These are phyloP conservation scores for Darksidea phi DNA, from an alignment of 495 filamentous ascomycete species.

Conservation along the genomic window DNA sequence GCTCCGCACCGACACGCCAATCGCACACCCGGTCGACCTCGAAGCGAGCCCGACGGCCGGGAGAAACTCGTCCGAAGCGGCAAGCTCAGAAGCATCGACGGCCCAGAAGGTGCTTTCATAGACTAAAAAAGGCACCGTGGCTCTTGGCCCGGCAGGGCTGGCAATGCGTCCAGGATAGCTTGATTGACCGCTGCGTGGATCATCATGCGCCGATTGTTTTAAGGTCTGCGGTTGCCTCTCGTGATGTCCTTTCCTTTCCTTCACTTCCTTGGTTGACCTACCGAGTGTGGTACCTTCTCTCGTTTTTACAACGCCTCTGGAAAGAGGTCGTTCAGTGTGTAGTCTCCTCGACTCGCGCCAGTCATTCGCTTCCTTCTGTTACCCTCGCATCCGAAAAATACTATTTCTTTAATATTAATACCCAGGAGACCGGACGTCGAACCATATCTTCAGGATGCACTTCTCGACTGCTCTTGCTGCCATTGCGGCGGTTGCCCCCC, in stretches of 20 bases:
- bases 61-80: neutral
- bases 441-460: conserved; percentile 20
- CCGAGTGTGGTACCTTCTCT: neutral
- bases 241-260: neutral
- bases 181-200: too few relatives aligned
- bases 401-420: conserved; percentile 6
- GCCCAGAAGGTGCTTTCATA: neutral
- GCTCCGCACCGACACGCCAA: too few relatives aligned
- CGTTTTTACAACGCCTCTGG: neutral
- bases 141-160: conserved; percentile 1
- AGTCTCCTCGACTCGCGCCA: conserved; percentile 11
- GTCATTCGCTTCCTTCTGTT: conserved; percentile 20
- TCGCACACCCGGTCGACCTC: too few relatives aligned
- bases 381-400: neutral
- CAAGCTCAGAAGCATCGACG: neutral
- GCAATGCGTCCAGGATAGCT: neutral
- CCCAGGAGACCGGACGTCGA: neutral
- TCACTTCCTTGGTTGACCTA: neutral
- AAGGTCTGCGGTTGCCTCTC: neutral
- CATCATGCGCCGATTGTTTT: too few relatives aligned
- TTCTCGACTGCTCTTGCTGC: conserved; percentile 24
- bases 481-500: conserved; percentile 16
- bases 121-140: too few relatives aligned
- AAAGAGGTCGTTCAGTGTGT: conserved; percentile 15
- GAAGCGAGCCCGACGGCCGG: neutral